Percentiles rank a stretch among this genome's conserved stretches.
Evolutionary conservation across 23 red algal genomes (phyloP).

Genomic region (Gracilaria gracilis): DNA sequence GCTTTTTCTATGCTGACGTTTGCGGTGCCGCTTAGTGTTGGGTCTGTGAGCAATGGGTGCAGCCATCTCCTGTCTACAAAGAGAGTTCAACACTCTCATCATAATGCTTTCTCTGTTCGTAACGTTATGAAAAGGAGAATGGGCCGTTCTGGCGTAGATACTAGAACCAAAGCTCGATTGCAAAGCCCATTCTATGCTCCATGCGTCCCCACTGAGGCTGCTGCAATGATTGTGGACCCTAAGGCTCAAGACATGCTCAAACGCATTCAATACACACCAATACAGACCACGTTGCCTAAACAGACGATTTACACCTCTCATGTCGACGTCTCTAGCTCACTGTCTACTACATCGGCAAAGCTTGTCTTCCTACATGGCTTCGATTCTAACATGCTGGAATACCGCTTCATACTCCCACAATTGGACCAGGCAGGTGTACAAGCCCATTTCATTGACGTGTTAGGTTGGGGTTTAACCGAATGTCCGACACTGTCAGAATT

Average conservation of each 20-base stretch:
- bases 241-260: constrained; percentile 51
- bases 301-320: constrained; percentile 54
- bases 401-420: constrained; percentile 62
- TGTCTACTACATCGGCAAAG: constrained; percentile 7
- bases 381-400: constrained; percentile 86
- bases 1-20: not conserved
- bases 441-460: constrained; percentile 61
- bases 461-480: constrained; percentile 88
- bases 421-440: constrained; percentile 35
- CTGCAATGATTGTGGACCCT: constrained; percentile 25
- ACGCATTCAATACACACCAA: constrained; percentile 45
- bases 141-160: not conserved
- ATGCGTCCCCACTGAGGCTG: constrained; percentile 44
- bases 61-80: not conserved
- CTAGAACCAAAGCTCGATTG: not conserved
- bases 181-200: not conserved
- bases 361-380: constrained; percentile 86
- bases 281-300: constrained; percentile 30
- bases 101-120: not conserved
- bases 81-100: not conserved
- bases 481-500: constrained; percentile 41
- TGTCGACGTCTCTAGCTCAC: constrained; percentile 23
- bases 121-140: not conserved
- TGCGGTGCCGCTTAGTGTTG: not conserved
- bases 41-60: not conserved